Percentiles rank a stretch among this genome's conserved stretches.
Conservation (phyloP, 2,329 filamentous ascomycete genomes). For the Fusarium fujikuroi region DNA sequence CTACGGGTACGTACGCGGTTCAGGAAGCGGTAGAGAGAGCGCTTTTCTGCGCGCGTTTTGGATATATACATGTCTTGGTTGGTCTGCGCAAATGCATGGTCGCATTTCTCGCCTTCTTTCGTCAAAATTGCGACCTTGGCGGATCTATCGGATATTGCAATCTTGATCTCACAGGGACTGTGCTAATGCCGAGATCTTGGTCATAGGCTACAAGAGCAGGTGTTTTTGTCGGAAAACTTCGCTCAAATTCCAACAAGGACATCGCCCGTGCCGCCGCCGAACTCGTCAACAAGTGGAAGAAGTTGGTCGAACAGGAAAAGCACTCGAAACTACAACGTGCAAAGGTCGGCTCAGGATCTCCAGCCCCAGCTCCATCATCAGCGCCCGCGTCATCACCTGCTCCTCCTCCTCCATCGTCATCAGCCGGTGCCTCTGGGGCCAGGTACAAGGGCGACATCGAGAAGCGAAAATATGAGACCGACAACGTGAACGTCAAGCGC, state of each 20-base stretch:
- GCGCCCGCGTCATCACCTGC: constrained; percentile 64
- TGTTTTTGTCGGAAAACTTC: constrained; percentile 84
- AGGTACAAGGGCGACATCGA: constrained; percentile 74
- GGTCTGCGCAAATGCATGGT: constrained; percentile 38
- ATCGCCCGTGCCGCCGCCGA: constrained; percentile 81
- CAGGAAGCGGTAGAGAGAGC: neutral
- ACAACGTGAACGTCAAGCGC: constrained; percentile 80
- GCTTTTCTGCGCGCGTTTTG: neutral
- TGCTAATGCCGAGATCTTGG: constrained; percentile 24
- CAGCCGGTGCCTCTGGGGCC: constrained; percentile 53
- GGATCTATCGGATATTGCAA: neutral
- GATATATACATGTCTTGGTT: constrained; percentile 15
- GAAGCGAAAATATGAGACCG: constrained; percentile 84
- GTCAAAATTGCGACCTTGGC: neutral
- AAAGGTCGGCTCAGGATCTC: constrained; percentile 52
- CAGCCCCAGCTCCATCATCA: constrained; percentile 60
- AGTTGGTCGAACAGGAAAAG: constrained; percentile 76
- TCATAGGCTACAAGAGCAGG: constrained; percentile 84
- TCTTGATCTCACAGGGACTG: neutral
- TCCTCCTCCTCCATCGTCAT: constrained; percentile 57
- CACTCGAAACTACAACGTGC: constrained; percentile 57
- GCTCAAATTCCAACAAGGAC: constrained; percentile 81
- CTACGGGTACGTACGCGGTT: constrained; percentile 73
- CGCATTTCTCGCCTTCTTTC: constrained; percentile 13
- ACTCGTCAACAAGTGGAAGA: constrained; percentile 89